phyloP scores from a whole-genome alignment of 1,284 basidiomycete species.

The Melampsora americana region DNA sequence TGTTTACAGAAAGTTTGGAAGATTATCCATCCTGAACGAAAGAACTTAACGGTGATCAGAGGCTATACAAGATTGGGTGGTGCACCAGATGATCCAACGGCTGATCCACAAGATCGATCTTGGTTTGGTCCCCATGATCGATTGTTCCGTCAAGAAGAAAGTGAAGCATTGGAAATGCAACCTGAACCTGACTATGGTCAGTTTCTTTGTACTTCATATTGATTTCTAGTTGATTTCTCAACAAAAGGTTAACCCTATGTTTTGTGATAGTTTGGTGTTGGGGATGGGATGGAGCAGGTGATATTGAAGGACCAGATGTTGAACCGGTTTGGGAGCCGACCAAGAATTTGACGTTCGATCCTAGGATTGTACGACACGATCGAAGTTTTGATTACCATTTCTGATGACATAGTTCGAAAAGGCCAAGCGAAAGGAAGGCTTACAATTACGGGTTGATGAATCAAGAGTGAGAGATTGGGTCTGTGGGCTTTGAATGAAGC shows the following conservation, averaged over 20 bases:
- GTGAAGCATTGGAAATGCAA: slow-evolving; percentile 68
- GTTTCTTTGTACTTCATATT: slow-evolving; percentile 51
- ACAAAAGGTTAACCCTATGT: slow-evolving; percentile 6
- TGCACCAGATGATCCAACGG: slow-evolving; percentile 83
- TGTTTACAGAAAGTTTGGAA: slow-evolving; percentile 73
- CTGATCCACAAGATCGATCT: slow-evolving; percentile 85
- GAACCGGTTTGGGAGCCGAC: slow-evolving; percentile 90
- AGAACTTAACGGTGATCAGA: slow-evolving; percentile 87
- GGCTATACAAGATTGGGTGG: slow-evolving; percentile 86
- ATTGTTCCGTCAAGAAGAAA: slow-evolving; percentile 81
- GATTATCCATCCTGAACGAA: slow-evolving; percentile 79
- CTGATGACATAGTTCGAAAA: background rate
- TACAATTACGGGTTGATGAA: background rate
- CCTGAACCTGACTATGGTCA: slow-evolving; percentile 80
- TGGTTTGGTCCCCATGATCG: slow-evolving; percentile 96
- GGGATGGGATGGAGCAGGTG: slow-evolving; percentile 97
- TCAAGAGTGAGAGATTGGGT: background rate
- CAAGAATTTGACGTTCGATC: slow-evolving; percentile 65
- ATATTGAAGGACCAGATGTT: slow-evolving; percentile 74
- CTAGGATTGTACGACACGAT: slow-evolving; percentile 69
- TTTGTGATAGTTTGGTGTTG: slow-evolving; percentile 80
- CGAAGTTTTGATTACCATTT: slow-evolving; percentile 56
- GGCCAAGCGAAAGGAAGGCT: background rate
- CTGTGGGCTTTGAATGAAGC: background rate
- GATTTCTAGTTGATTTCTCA: background rate